Evolutionary conservation across 73 alveolate species (phyloP), one percentile per base, ranked within the genome.

Genomic region (Breviolum minutum): DNA sequence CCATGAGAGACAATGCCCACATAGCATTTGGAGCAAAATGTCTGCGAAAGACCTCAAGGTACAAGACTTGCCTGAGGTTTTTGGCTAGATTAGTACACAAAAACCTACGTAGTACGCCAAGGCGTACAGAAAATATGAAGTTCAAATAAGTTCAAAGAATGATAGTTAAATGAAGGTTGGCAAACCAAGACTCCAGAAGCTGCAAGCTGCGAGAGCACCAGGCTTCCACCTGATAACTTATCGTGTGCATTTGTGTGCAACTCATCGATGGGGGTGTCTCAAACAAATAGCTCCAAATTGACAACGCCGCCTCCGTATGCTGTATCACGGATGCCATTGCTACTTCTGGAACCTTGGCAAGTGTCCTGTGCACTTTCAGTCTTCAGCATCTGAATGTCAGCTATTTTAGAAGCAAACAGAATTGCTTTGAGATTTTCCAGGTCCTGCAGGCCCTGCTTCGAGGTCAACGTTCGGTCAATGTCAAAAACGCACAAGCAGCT

Each of bases 381-480:
- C 54, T 40, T 22, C n/a, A 68, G n/a, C 77, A 22, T 22, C 77
- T 1, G 24, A 14, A 22, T 17, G 77, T 22, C 77, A 40, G 83
- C 83, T 14, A 73, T 9, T 10, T 24, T 9, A 5, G 1, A 14
- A 32, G 48, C 12, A 13, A 27, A 14, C 40, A 73, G 12, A 14
- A 32, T 24, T 73, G 54, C 54, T 40, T 40, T 40, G 54, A 40
- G 54, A 40, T 40, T 40, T 40, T 14, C 76, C 68, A 61, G n/a
- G 64, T 27, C 98, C 77, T 76, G 81, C 90, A 60, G 63, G 20
- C 98, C 98, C 26, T 92, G 98, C 98, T 92, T 92, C 40, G 98
- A 92, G 54, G 98, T 92, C 82, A 92, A 80, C n/a, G 98, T 92
- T 17, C 98, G 89, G 80, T 92, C 98, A 68, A 92, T 92, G 91